phyloP scores from a whole-genome alignment of 2,329 filamentous ascomycete species.

The Lithohypha guttulata region DNA sequence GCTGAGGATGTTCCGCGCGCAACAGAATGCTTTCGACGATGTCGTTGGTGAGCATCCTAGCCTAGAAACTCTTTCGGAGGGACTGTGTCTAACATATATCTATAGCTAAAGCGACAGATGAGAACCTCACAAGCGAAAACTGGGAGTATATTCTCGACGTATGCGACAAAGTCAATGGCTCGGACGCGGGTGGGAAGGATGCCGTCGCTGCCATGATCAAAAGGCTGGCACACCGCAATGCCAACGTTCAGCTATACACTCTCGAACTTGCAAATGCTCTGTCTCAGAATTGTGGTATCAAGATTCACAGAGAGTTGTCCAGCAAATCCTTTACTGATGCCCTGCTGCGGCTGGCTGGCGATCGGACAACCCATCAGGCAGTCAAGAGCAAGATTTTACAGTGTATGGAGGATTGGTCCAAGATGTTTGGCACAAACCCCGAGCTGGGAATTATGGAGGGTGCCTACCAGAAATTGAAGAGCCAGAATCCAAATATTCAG shows the following conservation, averaged over 20 bases:
- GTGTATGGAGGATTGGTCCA: conserved; percentile 90
- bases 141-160: conserved; percentile 61
- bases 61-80: conserved; percentile 7
- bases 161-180: conserved; percentile 46
- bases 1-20: conserved; percentile 48
- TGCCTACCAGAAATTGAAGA: conserved; percentile 79
- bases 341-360: conserved; percentile 76
- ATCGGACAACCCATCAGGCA: conserved; percentile 89
- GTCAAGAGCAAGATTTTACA: conserved; percentile 96
- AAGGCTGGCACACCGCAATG: conserved; percentile 81
- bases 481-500: conserved; percentile 72
- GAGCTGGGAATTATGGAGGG: conserved; percentile 97
- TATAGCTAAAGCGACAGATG: conserved; percentile 77
- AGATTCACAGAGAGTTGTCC: conserved; percentile 79
- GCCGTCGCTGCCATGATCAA: conserved; percentile 85
- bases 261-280: conserved; percentile 83
- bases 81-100: conserved; percentile 20
- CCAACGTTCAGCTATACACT: conserved; percentile 91
- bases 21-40: conserved; percentile 61
- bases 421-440: conserved; percentile 82
- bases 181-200: conserved; percentile 51
- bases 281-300: conserved; percentile 79
- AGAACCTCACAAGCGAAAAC: conserved; percentile 85
- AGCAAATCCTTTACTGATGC: conserved; percentile 92
- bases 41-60: conserved; percentile 48